Evolutionary conservation across 768 basidiomycete genomes (phyloP).

Genomic region (Rickenella mellea): DNA sequence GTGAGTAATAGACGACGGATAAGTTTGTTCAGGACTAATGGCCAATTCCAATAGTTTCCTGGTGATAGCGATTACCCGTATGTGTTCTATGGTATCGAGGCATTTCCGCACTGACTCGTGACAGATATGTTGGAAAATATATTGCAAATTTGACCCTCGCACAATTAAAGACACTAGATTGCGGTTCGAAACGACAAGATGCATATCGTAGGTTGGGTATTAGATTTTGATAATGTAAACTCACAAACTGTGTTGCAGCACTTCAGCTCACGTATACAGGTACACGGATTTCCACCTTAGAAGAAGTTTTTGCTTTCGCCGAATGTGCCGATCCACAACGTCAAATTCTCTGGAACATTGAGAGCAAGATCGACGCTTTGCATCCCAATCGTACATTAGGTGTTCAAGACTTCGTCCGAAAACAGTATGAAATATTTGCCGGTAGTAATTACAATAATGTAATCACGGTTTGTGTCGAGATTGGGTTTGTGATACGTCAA

Average conservation of each 20-base stretch:
- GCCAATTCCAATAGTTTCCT: constrained; percentile 28
- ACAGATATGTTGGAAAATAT: constrained; percentile 72
- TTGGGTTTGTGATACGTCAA: background rate
- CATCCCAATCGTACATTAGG: constrained; percentile 39
- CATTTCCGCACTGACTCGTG: background rate
- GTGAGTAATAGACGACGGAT: constrained; percentile 26
- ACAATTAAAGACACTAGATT: constrained; percentile 74
- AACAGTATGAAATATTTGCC: constrained; percentile 49
- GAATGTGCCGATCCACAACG: constrained; percentile 61
- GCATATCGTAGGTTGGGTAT: constrained; percentile 40
- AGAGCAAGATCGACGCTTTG: constrained; percentile 63
- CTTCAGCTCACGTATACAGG: constrained; percentile 58
- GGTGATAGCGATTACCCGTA: constrained; percentile 51
- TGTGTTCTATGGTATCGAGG: background rate
- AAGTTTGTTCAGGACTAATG: background rate
- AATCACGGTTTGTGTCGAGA: constrained; percentile 43
- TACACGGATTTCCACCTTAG: constrained; percentile 61
- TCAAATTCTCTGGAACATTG: constrained; percentile 64
- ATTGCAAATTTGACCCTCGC: constrained; percentile 71
- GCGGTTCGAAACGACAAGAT: constrained; percentile 55
- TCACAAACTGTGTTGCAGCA: constrained; percentile 25
- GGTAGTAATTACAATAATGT: constrained; percentile 49
- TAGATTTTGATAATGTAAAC: constrained; percentile 2
- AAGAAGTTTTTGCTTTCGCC: constrained; percentile 69
- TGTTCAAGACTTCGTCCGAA: constrained; percentile 52